These are phyloP conservation scores for Henckelia pumila DNA, from an alignment of 257 asterid genomes.

Conservation along the genomic window DNA sequence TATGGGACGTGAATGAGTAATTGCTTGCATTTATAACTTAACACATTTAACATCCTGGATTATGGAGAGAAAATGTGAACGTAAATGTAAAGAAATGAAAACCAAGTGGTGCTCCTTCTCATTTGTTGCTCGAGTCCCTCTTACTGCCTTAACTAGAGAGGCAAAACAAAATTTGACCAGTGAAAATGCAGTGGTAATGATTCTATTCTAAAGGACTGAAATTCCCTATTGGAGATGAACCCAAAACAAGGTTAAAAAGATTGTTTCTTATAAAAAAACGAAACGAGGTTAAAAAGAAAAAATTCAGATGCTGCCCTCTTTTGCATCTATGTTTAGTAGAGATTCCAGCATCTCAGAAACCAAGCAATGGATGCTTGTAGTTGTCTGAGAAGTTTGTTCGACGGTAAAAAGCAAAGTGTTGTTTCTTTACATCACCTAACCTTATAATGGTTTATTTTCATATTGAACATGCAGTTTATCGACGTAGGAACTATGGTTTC, in stretches of 20 bases:
- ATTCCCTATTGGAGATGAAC: no score
- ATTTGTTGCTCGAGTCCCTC: background rate
- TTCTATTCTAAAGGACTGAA: background rate
- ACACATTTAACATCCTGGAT: background rate
- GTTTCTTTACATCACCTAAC: background rate
- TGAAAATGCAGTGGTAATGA: background rate
- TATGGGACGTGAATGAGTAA: background rate
- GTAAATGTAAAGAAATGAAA: slow-evolving; percentile 3
- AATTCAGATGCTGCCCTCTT: background rate
- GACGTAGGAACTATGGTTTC: slow-evolving; percentile 89
- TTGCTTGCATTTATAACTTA: background rate
- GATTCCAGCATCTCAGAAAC: background rate
- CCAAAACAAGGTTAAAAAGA: no score
- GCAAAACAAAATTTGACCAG: background rate
- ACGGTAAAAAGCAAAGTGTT: background rate
- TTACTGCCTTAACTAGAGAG: background rate
- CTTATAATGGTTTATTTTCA: slow-evolving; percentile 5
- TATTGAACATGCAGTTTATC: slow-evolving; percentile 48
- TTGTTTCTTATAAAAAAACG: no score
- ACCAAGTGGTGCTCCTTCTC: background rate
- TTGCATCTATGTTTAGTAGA: background rate
- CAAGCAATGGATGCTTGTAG: background rate
- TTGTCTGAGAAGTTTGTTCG: background rate
- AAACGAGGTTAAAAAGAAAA: no score
- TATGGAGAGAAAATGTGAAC: background rate